Base-by-base conservation (phyloP, 2,329 filamentous ascomycete species). In the Trichoderma lentiforme region DNA sequence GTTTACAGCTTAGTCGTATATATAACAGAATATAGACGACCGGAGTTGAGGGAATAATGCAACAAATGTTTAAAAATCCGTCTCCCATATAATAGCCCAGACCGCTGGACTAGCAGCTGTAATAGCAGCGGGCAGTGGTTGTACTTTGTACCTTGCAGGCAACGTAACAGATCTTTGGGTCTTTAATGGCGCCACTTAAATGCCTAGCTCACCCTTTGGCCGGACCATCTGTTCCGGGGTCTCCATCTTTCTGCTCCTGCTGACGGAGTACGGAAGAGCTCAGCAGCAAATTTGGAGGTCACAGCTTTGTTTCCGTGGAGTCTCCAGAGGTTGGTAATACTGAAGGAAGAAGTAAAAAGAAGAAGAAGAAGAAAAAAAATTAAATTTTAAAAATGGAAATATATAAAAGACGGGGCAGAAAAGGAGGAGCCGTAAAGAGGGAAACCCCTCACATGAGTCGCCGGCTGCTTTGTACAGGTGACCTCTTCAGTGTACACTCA, bases 171-270 rank as follows among this genome's bases (percentile, higher is more conserved):
- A 51, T 36, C 47, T 8, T 51, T 53, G 21, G 21, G 11, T 3
- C n/a, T 24, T 24, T 6, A 67, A n/a, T 21, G 51, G 21, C 64
- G 64, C 64, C 53, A 58, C 64, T 58, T 15, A 15, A 39, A 30
- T 28, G 53, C 53, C 24, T 30, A 57, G 64, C n/a, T 43, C 24
- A 47, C 51, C 32, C 51, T 67, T 24, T 30, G 2, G 24, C 64
- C 64, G 64, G 64, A 67, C 51, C 51, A 43, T 58, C 64, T 67
- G 24, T n/a, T 67, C 64, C 64, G 64, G 64, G 12, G 32, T 11
- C 32, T 15, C 53, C 51, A 67, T 57, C 53, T 28, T 24, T 43
- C 26, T 21, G 24, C 43, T 28, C 51, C 15, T 57, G 64, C 47
- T 43, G 51, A 67, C 32, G 15, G 64, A 53, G 12, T 51, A n/a